Evolutionary conservation across 192 early-diverging fungal genomes (phyloP).

Genomic region (Ambispora gerdemannii): DNA sequence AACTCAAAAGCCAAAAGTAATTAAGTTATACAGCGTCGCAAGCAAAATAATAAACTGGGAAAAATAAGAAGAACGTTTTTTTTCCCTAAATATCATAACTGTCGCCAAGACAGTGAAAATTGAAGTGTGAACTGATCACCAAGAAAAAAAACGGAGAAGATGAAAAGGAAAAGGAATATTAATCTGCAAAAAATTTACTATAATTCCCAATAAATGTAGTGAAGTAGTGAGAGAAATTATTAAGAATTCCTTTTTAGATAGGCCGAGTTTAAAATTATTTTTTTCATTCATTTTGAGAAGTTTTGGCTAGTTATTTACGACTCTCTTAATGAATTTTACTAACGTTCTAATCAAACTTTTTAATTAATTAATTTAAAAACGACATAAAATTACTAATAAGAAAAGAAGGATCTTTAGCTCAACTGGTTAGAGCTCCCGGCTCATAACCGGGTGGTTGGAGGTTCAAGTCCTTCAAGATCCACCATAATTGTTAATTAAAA

Average conservation of each 20-base stretch:
- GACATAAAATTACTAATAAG: too few relatives aligned
- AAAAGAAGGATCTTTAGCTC: background rate
- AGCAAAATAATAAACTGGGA: constrained; percentile 9
- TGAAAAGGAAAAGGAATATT: constrained; percentile 4
- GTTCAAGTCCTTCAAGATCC: too few relatives aligned
- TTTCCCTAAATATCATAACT: background rate
- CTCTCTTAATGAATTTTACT: too few relatives aligned
- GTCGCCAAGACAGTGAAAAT: constrained; percentile 4
- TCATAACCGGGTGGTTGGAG: too few relatives aligned
- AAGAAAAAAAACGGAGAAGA: constrained; percentile 16
- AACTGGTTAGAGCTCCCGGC: too few relatives aligned
- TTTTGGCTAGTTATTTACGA: too few relatives aligned
- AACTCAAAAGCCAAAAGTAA: background rate
- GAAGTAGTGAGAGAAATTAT: background rate
- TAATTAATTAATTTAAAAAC: too few relatives aligned
- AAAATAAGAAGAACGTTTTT: background rate
- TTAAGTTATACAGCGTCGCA: background rate
- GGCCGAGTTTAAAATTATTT: too few relatives aligned
- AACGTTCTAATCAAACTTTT: too few relatives aligned
- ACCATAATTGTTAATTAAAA: too few relatives aligned
- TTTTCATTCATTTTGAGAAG: too few relatives aligned
- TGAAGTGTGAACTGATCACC: constrained; percentile 6
- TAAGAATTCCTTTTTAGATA: too few relatives aligned
- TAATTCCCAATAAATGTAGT: constrained; percentile 5
- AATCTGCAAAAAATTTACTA: background rate